Conservation (phyloP, 2,329 filamentous ascomycete species). For the Penicillium sp. region DNA sequence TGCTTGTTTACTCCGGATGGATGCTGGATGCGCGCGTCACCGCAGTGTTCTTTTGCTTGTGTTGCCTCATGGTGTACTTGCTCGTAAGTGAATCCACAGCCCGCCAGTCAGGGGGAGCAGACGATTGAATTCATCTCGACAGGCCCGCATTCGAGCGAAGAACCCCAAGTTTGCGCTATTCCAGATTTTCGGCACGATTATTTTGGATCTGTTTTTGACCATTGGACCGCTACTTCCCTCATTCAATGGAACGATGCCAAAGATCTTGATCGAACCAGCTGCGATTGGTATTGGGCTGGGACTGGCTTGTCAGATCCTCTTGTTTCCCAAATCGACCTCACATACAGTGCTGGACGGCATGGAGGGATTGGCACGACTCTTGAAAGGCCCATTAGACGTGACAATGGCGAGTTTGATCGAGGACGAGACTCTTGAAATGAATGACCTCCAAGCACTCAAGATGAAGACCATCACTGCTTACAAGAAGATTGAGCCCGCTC, state of each 20-base stretch:
- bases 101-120: not conserved
- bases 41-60: conserved; percentile 38
- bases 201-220: conserved; percentile 48
- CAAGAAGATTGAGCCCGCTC: conserved; percentile 39
- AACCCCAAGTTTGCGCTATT: conserved; percentile 48
- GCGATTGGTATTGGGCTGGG: conserved; percentile 49
- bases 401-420: conserved; percentile 25
- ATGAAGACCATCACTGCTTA: conserved; percentile 36
- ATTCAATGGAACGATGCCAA: conserved; percentile 42
- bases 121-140: not conserved
- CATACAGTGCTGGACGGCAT: conserved; percentile 41
- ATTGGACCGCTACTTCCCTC: conserved; percentile 44
- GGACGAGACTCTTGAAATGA: conserved; percentile 15
- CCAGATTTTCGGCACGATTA: conserved; percentile 50
- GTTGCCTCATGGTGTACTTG: conserved; percentile 47
- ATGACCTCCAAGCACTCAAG: conserved; percentile 33
- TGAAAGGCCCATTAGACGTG: conserved; percentile 31
- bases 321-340: conserved; percentile 53
- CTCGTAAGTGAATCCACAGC: conserved; percentile 22
- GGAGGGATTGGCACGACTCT: conserved; percentile 29
- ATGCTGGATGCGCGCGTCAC: conserved; percentile 51
- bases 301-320: conserved; percentile 43
- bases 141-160: conserved; percentile 45
- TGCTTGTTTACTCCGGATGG: conserved; percentile 45
- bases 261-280: conserved; percentile 46